Base-by-base conservation (phyloP, 2,329 filamentous ascomycete species). In the Immersiporthe knoxdaviesiana region DNA sequence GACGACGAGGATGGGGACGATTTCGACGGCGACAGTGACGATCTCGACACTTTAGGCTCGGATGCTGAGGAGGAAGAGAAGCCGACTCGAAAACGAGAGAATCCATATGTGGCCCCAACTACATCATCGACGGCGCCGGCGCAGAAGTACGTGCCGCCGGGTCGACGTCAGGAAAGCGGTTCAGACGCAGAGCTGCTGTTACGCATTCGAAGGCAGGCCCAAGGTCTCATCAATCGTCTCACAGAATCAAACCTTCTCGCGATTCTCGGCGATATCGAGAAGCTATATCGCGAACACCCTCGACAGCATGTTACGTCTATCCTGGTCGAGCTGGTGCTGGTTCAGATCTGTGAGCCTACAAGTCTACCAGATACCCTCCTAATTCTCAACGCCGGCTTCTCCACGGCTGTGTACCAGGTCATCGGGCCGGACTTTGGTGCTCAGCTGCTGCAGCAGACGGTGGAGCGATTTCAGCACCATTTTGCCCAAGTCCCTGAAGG, bases 341-440 rank as follows among this genome's bases (percentile, higher is more conserved):
- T 88, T n/a, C 87, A 96, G 70, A 87, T 97, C 39, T 91, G 89
- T 75, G 93, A 97, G 74, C 88, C 90, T 8, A 92, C 94, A 32
- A 89, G 84, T 58, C 83, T 97, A 2, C 90, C 92, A 6, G 95
- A 97, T 74, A 96, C 94, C 0, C 97, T 97, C 74, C 88, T 97
- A 67, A 93, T 97, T 65, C 87, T 98, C 14, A 91, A 94, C 68
- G 94, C 94, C 50, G 95, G 94, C 5, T 98, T 98, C 76, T 89
- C 95, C 47, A 90, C 95, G 6, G 93, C 94, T 0, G 80, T 97
- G 0, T 97, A 97, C 81, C 97, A 93, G 76, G 85, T 96, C 8
- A 86, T 96, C 59, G 96, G 96, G 7, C 91, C 90, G 18, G 95
- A 97, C 75, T 94, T 98, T 79, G 95, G 93, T 3, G 95, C 94